Percentiles rank a stretch among this genome's conserved stretches.
These are phyloP conservation scores for Mortierella sp. DNA, from an alignment of 371 early-diverging fungal genomes.

Conservation along the genomic window DNA sequence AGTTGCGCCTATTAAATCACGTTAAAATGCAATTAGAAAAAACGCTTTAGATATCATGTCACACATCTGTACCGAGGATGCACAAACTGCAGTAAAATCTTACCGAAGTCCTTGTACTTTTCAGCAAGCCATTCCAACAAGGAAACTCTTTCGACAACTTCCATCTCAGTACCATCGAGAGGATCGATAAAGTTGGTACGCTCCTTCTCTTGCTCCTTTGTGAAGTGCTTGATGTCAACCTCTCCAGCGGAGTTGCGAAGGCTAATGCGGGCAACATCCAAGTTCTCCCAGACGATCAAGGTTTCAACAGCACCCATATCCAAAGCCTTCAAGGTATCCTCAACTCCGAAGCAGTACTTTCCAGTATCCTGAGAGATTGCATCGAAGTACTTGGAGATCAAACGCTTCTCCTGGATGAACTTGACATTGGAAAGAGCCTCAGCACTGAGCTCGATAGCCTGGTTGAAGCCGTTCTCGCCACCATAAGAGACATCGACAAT, in stretches of 20 bases:
- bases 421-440: slow-evolving; percentile 98
- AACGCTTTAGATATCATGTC: neutral
- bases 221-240: slow-evolving; percentile 80
- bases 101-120: slow-evolving; percentile 96
- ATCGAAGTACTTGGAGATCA: slow-evolving; percentile 97
- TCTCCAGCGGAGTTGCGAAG: slow-evolving; percentile 82
- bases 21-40: neutral
- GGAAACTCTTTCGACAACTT: slow-evolving; percentile 82
- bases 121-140: slow-evolving; percentile 99
- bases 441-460: slow-evolving; percentile 96
- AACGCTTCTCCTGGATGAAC: slow-evolving; percentile 99
- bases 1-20: slow-evolving; percentile 65
- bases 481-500: slow-evolving; percentile 99
- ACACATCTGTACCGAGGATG: neutral
- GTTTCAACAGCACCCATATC: slow-evolving; percentile 98
- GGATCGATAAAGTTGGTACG: slow-evolving; percentile 74
- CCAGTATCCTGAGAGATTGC: slow-evolving; percentile 98
- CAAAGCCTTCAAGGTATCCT: slow-evolving; percentile 97
- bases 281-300: slow-evolving; percentile 97
- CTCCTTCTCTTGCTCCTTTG: slow-evolving; percentile 87
- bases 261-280: slow-evolving; percentile 82
- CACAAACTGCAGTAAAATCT: slow-evolving; percentile 3
- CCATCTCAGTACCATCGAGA: slow-evolving; percentile 79
- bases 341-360: slow-evolving; percentile 97
- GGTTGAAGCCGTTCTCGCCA: slow-evolving; percentile 99